Base-by-base conservation (phyloP, 495 filamentous ascomycete species). In the Lentithecium fluviatile region DNA sequence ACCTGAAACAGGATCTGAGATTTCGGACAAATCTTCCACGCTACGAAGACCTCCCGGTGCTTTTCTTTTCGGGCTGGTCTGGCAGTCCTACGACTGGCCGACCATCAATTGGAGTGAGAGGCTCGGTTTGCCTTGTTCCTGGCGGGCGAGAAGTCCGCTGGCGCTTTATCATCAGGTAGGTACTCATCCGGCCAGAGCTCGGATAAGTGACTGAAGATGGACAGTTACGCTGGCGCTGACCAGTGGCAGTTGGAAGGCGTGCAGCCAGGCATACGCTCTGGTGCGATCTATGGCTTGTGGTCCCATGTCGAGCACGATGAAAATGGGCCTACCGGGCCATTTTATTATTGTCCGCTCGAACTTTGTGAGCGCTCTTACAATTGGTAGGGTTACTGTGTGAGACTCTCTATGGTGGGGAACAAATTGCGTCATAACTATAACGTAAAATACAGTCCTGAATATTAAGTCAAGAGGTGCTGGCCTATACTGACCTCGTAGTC, bases 251-350 rank as follows among this genome's bases (percentile, higher is more conserved):
- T 67, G 4, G 64, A 67, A 34, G 64, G 64, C 12, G 55, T 63
- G 4, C 64, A 67, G 42, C 64, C 64, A 6, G 59, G 54, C 8
- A 23, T 63, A 34, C 49, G 64, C 12, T 53, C 64, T 2, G 64
- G 64, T 15, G 59, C 51, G 11, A 60, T 67, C 5, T 67, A 58
- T 46, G 64, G 64, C 13, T 26, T 67, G 0, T 67, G 64, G 64
- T 59, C 46, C 23, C 64, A 67, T 38, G 60, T 62, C 2, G 64
- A 67, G 12, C 59, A 67, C 42, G 64, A 67, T n/a, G 59, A 67
- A 17, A 29, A 59, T 48, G 59, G 59, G 4, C 64, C 64, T 10
- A 42, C 45, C 7, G 64, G 59, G 8, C 64, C 64, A 7, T 67
- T 67, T 37, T 59, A 32, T 32, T 67, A 67, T 21, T 52, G 19